A percentile compares a stretch with the other conserved stretches of the same genome.
These are phyloP conservation scores for Prunus mira DNA, from an alignment of 306 rosid genomes.

Conservation along the genomic window DNA sequence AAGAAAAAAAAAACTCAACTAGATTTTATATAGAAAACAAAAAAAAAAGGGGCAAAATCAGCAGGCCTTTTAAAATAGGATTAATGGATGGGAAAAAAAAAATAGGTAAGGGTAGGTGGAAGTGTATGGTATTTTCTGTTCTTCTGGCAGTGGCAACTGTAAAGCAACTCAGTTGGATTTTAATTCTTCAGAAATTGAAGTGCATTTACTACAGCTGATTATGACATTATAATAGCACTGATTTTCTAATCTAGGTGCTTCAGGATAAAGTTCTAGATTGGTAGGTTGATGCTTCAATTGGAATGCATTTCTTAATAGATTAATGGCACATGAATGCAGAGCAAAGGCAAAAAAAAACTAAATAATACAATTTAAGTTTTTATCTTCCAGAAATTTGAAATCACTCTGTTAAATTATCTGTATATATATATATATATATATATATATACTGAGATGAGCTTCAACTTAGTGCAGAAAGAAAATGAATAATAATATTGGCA, in stretches of 20 bases:
- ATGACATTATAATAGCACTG: neutral
- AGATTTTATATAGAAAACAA: neutral
- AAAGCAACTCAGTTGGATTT: neutral
- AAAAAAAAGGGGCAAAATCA: neutral
- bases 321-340: neutral
- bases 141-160: neutral
- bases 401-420: too few species aligned
- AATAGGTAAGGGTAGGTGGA: neutral
- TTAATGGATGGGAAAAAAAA: neutral
- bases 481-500: too few species aligned
- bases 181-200: neutral
- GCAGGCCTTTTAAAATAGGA: too few species aligned
- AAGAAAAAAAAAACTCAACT: neutral
- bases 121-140: neutral
- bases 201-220: slow-evolving; percentile 9
- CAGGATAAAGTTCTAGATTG: neutral
- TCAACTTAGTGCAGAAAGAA: too few species aligned
- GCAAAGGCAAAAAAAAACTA: neutral
- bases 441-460: too few species aligned
- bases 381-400: too few species aligned
- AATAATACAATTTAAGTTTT: too few species aligned
- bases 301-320: neutral
- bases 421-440: too few species aligned
- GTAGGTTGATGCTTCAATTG: slow-evolving; percentile 1
- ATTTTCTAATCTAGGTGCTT: neutral